Conservation (phyloP, 2,329 filamentous ascomycete genomes). For the Neonectria hederae region DNA sequence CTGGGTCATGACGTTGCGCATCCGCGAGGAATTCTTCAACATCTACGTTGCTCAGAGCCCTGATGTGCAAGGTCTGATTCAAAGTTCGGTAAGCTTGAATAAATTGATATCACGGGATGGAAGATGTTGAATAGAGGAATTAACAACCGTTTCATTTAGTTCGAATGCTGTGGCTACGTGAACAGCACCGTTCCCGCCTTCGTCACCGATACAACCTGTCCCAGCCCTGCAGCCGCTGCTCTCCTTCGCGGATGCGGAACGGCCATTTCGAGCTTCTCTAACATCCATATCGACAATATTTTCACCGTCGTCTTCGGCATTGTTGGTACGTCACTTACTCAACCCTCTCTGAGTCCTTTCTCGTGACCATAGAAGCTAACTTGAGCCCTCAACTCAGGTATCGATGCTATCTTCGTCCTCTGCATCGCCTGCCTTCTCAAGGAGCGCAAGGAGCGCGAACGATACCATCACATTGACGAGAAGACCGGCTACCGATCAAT, state of each 20-base stretch:
- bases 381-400: conserved; percentile 48
- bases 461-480: conserved; percentile 83
- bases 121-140: background rate
- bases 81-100: conserved; percentile 66
- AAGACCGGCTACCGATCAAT: conserved; percentile 69
- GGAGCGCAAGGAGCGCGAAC: conserved; percentile 80
- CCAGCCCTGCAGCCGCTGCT: conserved; percentile 75
- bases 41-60: conserved; percentile 69
- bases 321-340: conserved; percentile 63
- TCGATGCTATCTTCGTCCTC: conserved; percentile 75
- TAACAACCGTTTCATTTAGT: conserved; percentile 55
- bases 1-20: conserved; percentile 78
- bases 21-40: conserved; percentile 67
- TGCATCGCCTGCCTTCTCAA: conserved; percentile 80
- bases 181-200: conserved; percentile 79
- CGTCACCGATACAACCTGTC: conserved; percentile 73
- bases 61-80: conserved; percentile 72
- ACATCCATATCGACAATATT: conserved; percentile 76
- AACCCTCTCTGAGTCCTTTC: too few relatives aligned
- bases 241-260: conserved; percentile 75
- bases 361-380: conserved; percentile 10
- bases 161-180: conserved; percentile 82
- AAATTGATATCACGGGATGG: background rate
- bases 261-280: conserved; percentile 74
- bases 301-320: conserved; percentile 85